Conservation (phyloP, 2,329 filamentous ascomycete genomes). For the Ascochyta lentis region DNA sequence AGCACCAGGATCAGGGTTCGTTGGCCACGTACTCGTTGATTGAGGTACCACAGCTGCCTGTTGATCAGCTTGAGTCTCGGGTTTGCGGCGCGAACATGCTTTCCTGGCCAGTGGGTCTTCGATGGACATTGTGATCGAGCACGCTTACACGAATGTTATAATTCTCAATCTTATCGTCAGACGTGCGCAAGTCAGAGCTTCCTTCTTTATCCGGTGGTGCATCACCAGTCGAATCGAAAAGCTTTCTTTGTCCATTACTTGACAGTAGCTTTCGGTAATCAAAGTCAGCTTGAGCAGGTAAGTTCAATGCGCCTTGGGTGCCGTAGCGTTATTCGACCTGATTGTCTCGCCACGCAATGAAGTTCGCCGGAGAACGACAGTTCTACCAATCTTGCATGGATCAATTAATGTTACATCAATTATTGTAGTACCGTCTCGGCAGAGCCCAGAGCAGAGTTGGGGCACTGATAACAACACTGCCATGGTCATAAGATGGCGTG, state of each 20-base stretch:
- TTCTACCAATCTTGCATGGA: neutral
- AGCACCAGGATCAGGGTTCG: neutral
- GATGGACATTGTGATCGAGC: neutral
- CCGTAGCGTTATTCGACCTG: constrained; percentile 1
- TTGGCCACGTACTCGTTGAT: neutral
- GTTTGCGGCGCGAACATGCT: constrained; percentile 4
- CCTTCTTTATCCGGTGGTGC: constrained; percentile 16
- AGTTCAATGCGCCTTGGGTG: neutral
- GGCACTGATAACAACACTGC: neutral
- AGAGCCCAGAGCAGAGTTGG: neutral
- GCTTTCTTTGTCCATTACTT: neutral
- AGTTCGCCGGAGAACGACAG: neutral
- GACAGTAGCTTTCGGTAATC: neutral
- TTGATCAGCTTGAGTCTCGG: constrained; percentile 8
- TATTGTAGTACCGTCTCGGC: neutral
- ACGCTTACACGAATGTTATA: neutral
- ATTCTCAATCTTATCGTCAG: constrained; percentile 1
- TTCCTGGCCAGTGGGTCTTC: constrained; percentile 1
- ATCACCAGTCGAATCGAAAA: constrained; percentile 3
- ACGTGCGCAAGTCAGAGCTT: neutral
- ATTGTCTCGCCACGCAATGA: neutral
- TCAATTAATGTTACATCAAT: neutral
- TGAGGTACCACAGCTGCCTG: neutral
- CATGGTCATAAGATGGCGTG: neutral
- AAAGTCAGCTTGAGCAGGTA: no score